Percentiles rank a stretch among this genome's conserved stretches.
phyloP scores from a whole-genome alignment of 768 basidiomycete species.

The Amylocystis lapponica region DNA sequence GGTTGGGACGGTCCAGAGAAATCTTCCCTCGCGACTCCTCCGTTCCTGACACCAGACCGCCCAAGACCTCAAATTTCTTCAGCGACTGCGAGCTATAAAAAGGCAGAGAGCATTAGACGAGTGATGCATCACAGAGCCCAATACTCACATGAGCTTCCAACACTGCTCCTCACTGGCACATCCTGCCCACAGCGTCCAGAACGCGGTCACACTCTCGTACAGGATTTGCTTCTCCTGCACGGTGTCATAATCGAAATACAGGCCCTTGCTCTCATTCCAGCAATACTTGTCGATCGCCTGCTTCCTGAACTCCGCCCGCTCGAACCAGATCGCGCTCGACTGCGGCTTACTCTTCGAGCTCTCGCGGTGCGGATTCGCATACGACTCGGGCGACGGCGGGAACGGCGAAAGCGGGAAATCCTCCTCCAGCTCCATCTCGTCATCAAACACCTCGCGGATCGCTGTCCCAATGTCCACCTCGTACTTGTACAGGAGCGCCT shows the following conservation, averaged over 20 bases:
- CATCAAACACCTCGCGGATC: slow-evolving; percentile 92
- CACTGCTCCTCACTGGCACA: slow-evolving; percentile 96
- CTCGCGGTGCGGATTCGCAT: slow-evolving; percentile 56
- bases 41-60: slow-evolving; percentile 92
- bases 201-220: slow-evolving; percentile 95
- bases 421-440: slow-evolving; percentile 86
- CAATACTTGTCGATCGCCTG: slow-evolving; percentile 88
- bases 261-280: slow-evolving; percentile 92
- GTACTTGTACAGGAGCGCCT: slow-evolving; percentile 96
- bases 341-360: slow-evolving; percentile 56
- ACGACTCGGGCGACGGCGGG: slow-evolving; percentile 73
- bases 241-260: slow-evolving; percentile 97
- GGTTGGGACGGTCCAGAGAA: slow-evolving; percentile 92
- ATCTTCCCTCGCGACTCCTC: slow-evolving; percentile 96
- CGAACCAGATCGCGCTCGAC: slow-evolving; percentile 88
- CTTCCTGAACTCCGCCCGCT: slow-evolving; percentile 78
- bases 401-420: slow-evolving; percentile 90
- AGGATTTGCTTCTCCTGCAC: slow-evolving; percentile 84
- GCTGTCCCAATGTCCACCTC: slow-evolving; percentile 98
- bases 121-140: slow-evolving; percentile 5
- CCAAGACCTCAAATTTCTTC: slow-evolving; percentile 94
- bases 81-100: slow-evolving; percentile 72
- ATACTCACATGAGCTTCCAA: slow-evolving; percentile 83
- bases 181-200: slow-evolving; percentile 97
- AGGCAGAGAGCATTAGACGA: slow-evolving; percentile 11